Conservation (phyloP, 129 eudicot genomes). For the Helichrysum umbraculigerum region DNA sequence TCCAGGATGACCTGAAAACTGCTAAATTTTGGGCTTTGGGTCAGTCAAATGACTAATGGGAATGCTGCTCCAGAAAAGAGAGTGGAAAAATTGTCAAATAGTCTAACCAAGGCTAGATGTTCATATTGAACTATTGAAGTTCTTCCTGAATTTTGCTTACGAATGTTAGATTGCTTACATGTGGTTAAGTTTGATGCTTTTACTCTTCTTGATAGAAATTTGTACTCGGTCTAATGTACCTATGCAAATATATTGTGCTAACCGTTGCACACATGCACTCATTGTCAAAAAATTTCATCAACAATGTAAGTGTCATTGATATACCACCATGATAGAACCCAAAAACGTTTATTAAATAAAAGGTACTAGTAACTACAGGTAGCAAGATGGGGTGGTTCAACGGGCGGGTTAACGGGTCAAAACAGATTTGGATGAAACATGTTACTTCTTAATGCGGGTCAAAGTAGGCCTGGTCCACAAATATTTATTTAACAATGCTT, state of each 20-base stretch:
- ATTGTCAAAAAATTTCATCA: not conserved
- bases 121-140: not conserved
- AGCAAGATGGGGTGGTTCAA: not conserved
- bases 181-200: constrained; percentile 15
- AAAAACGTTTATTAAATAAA: not conserved
- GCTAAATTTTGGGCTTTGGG: constrained; percentile 51
- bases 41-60: constrained; percentile 23
- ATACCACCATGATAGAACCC: not conserved
- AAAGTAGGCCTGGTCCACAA: not conserved
- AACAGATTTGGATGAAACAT: not conserved
- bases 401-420: not conserved
- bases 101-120: not conserved
- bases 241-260: not conserved
- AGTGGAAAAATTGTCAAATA: not conserved
- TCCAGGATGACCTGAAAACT: not conserved
- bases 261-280: not conserved
- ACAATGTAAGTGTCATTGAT: not conserved
- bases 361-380: not conserved
- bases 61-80: not conserved
- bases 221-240: not conserved
- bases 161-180: constrained; percentile 3
- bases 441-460: not conserved
- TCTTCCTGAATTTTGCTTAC: constrained; percentile 10
- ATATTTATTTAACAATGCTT: not conserved
- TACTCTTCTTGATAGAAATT: not conserved